These are phyloP conservation scores for Eucalyptus tenuipes DNA, from an alignment of 345 rosid species.

Conservation along the genomic window DNA sequence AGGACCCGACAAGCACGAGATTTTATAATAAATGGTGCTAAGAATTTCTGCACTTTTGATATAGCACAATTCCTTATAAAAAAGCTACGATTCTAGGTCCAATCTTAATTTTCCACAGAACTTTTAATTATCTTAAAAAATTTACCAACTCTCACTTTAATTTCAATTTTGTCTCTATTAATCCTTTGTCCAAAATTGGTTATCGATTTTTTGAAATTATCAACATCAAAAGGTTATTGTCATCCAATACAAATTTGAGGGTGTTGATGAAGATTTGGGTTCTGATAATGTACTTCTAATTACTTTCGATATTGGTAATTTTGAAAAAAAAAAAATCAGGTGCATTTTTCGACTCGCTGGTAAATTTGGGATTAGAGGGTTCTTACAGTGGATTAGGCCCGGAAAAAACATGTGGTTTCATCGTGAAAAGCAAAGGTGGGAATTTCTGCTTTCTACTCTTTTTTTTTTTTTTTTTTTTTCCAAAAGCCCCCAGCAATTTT, in stretches of 20 bases:
- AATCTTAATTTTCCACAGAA: neutral
- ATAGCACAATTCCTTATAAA: neutral
- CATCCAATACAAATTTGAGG: fast-evolving
- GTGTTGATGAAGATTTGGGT: neutral
- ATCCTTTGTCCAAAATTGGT: fast-evolving
- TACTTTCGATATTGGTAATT: neutral
- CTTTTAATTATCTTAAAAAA: neutral
- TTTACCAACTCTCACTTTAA: fast-evolving
- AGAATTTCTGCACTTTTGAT: neutral
- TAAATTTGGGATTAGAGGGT: neutral
- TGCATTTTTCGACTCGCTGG: neutral
- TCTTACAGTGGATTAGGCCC: neutral
- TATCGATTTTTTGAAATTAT: neutral
- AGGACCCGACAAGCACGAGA: fast-evolving
- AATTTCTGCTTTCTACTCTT: neutral
- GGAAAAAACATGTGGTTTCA: neutral
- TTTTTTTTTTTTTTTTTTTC: fast-evolving
- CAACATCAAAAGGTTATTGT: neutral
- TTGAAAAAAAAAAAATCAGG: neutral
- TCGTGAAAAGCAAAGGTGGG: neutral
- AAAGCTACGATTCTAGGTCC: neutral
- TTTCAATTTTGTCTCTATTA: fast-evolving
- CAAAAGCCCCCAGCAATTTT: neutral
- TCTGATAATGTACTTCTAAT: neutral
- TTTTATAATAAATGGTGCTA: neutral